Evolutionary conservation across 169 alveolate species (phyloP), one percentile per base, ranked within the genome.

Genomic region (Sarcocystis neurona): DNA sequence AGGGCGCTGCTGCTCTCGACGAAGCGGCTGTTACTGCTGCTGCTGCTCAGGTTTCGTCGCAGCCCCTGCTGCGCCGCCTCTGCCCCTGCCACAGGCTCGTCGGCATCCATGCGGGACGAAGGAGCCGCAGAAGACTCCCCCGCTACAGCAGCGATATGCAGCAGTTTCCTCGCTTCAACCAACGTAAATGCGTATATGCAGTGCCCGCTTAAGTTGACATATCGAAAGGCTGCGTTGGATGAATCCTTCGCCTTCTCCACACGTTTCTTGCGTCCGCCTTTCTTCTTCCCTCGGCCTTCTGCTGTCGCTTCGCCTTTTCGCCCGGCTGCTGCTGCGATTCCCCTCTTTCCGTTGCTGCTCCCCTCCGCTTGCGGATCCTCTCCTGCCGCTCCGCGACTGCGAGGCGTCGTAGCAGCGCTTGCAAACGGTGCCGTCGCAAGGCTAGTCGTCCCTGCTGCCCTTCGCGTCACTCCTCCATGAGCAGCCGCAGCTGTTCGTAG

Each of bases 161-260:
- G 78, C 8, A 66, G 78, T 66, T n/a, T 66, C 78, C 39, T 46
- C 63, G 50, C 0, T 32, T 77, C 66, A 27, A 74, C 60, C 87
- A 87, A 47, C n/a, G 91, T 87, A n/a, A 87, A 87, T 68, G 91
- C 91, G 72, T 87, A 87, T 18, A 75, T 41, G 53, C 91, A 87
- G 30, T 77, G 56, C 6, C 91, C 91, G 8, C 87, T 87, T 72
- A 87, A 74, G 68, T 87, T 87, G 47, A 87, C 15, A 72, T 87
- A 87, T 50, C 91, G 86, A 44, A 87, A 77, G 37, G 91, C 91
- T 53, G 91, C 91, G 41, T 87, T 84, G 48, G 70, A 41, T 41
- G 5, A 15, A n/a, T 63, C 75, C 41, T 63, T 41, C 46, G 39
- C 70, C 20, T 63, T n/a, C 41, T 8, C 43, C 30, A 53, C 20